Percentiles rank a stretch among this genome's conserved stretches.
phyloP scores from a whole-genome alignment of 2,329 filamentous ascomycete species.

The Magnaporthales sp. region DNA sequence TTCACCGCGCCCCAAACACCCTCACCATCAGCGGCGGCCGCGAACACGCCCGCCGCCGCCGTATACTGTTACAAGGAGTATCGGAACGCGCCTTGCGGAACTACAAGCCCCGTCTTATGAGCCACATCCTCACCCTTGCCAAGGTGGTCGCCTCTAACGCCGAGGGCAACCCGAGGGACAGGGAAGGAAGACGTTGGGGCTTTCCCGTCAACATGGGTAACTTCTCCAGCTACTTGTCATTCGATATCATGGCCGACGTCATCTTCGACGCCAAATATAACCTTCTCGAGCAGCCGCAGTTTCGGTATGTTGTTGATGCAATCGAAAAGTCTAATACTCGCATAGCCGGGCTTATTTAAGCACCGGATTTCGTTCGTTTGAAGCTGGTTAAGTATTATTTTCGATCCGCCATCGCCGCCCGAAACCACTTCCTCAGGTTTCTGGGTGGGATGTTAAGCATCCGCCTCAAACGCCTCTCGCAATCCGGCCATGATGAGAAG shows the following conservation, averaged over 20 bases:
- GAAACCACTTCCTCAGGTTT: slow-evolving; percentile 63
- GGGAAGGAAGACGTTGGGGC: too few species aligned
- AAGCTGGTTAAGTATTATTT: slow-evolving; percentile 61
- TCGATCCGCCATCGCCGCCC: slow-evolving; percentile 54
- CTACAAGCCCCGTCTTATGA: slow-evolving; percentile 59
- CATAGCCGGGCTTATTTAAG: slow-evolving; percentile 57
- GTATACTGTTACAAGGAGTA: slow-evolving; percentile 65
- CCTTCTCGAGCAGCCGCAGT: slow-evolving; percentile 49
- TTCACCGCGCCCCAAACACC: slow-evolving; percentile 62
- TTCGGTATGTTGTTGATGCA: slow-evolving; percentile 54
- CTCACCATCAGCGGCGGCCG: slow-evolving; percentile 64
- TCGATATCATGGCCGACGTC: slow-evolving; percentile 53
- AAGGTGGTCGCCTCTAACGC: slow-evolving; percentile 11
- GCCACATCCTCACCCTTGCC: slow-evolving; percentile 53
- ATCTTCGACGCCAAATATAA: slow-evolving; percentile 55
- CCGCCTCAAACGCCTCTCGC: too few species aligned
- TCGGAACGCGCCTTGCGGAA: slow-evolving; percentile 56
- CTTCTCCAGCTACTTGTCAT: slow-evolving; percentile 53
- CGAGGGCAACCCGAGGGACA: slow-evolving; percentile 27
- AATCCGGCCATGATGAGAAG: too few species aligned
- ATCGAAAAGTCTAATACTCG: not conserved
- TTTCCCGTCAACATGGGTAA: slow-evolving; percentile 51
- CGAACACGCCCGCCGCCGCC: slow-evolving; percentile 60
- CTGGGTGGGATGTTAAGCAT: slow-evolving; percentile 50
- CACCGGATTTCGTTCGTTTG: slow-evolving; percentile 54